Percentiles rank a stretch among this genome's conserved stretches.
Evolutionary conservation across 164 flowering plant genomes (phyloP).

Genomic region (Malania oleifera): DNA sequence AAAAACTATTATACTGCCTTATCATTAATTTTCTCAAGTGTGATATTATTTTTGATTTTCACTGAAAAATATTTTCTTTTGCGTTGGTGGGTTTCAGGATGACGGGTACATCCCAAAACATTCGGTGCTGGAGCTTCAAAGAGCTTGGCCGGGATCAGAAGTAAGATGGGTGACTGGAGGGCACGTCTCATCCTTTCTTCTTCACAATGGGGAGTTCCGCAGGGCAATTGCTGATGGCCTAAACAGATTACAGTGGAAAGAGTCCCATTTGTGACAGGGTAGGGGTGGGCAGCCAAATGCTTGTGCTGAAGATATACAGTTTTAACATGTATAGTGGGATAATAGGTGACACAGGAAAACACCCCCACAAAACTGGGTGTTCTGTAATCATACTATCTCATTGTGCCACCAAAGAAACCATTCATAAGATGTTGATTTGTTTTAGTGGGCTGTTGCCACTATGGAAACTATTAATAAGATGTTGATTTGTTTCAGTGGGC

Average conservation of each 20-base stretch:
- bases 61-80: too few species aligned
- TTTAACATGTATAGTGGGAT: conserved; percentile 7
- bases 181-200: conserved; percentile 90
- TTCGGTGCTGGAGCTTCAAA: conserved; percentile 89
- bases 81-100: conserved; percentile 47
- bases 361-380: conserved; percentile 3
- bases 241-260: conserved; percentile 69
- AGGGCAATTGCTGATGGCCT: conserved; percentile 83
- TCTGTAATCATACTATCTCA: too few species aligned
- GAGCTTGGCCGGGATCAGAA: conserved; percentile 98
- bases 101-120: conserved; percentile 96
- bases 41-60: too few species aligned
- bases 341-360: conserved; percentile 5
- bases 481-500: not conserved
- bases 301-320: not conserved
- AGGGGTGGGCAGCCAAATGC: not conserved
- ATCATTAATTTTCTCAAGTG: too few species aligned
- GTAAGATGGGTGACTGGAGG: conserved; percentile 99
- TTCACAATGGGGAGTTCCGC: conserved; percentile 80
- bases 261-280: conserved; percentile 31
- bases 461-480: too few species aligned
- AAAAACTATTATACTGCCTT: too few species aligned
- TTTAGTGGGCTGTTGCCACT: too few species aligned
- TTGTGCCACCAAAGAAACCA: too few species aligned
- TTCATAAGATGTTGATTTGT: too few species aligned